phyloP scores from a whole-genome alignment of 768 basidiomycete genomes.

The Serpula lacrymans region DNA sequence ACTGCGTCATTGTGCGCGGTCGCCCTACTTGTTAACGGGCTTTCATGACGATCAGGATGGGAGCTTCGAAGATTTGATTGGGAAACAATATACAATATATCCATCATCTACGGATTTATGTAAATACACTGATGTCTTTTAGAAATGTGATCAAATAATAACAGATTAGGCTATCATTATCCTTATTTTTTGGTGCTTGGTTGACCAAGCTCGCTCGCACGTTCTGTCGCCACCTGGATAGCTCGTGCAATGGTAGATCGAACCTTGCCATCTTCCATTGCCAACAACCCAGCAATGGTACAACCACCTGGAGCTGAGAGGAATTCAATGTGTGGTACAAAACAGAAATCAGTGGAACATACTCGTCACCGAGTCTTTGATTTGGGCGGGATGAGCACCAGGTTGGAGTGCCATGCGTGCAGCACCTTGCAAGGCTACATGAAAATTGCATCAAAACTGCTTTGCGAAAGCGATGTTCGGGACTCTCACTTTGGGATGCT shows the following conservation, averaged over 20 bases:
- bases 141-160: not conserved
- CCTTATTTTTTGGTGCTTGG: constrained; percentile 49
- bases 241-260: constrained; percentile 93
- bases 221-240: constrained; percentile 91
- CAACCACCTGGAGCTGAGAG: constrained; percentile 90
- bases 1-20: constrained; percentile 20
- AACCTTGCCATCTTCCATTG: constrained; percentile 91
- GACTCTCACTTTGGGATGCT: constrained; percentile 83
- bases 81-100: constrained; percentile 14
- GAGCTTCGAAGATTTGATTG: constrained; percentile 34
- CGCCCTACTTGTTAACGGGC: constrained; percentile 34
- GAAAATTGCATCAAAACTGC: constrained; percentile 4
- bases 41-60: constrained; percentile 21
- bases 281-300: constrained; percentile 95
- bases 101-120: not conserved
- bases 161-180: not conserved
- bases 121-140: not conserved
- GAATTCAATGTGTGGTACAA: not conserved
- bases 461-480: too few species aligned
- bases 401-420: constrained; percentile 92
- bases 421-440: constrained; percentile 87
- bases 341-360: constrained; percentile 25
- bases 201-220: constrained; percentile 82
- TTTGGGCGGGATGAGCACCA: constrained; percentile 89
- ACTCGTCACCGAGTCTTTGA: constrained; percentile 98